Conservation (phyloP, 192 early-diverging fungal genomes). For the Spinellus fusiger region DNA sequence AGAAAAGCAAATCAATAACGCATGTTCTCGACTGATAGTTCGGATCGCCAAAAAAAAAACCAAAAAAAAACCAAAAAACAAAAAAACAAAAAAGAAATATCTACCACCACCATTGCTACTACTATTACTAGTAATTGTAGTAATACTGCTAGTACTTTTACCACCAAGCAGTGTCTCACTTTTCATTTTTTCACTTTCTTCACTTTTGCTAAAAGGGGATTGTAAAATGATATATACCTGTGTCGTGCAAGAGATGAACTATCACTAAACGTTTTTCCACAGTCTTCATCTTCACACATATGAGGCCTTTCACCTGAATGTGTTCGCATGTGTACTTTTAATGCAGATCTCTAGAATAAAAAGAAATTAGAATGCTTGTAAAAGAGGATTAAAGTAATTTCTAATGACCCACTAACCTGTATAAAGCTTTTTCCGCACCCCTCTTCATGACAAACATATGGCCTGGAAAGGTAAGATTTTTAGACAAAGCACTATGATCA, state of each 20-base stretch:
- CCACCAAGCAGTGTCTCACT: too few relatives aligned
- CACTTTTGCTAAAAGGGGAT: too few relatives aligned
- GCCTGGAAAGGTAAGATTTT: constrained; percentile 33
- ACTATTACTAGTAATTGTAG: too few relatives aligned
- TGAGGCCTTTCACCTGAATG: constrained; percentile 77
- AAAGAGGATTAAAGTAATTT: not conserved
- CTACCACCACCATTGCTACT: not conserved
- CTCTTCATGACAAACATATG: constrained; percentile 57
- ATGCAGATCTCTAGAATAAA: constrained; percentile 67
- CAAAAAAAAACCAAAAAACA: not conserved
- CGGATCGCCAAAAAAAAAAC: too few relatives aligned
- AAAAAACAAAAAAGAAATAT: not conserved
- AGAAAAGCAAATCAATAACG: not conserved
- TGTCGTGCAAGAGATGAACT: constrained; percentile 73
- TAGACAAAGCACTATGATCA: not conserved
- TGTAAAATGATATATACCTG: too few relatives aligned
- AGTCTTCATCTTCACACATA: constrained; percentile 59
- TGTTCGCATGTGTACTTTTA: constrained; percentile 74
- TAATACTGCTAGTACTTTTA: too few relatives aligned
- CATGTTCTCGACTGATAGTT: not conserved
- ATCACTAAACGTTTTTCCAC: constrained; percentile 74
- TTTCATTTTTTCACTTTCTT: too few relatives aligned
- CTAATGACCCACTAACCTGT: constrained; percentile 30
- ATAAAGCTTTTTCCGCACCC: constrained; percentile 81
- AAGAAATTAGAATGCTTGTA: not conserved